These are phyloP conservation scores for Agaricus subrufescens DNA, from an alignment of 768 basidiomycete genomes.

Conservation along the genomic window DNA sequence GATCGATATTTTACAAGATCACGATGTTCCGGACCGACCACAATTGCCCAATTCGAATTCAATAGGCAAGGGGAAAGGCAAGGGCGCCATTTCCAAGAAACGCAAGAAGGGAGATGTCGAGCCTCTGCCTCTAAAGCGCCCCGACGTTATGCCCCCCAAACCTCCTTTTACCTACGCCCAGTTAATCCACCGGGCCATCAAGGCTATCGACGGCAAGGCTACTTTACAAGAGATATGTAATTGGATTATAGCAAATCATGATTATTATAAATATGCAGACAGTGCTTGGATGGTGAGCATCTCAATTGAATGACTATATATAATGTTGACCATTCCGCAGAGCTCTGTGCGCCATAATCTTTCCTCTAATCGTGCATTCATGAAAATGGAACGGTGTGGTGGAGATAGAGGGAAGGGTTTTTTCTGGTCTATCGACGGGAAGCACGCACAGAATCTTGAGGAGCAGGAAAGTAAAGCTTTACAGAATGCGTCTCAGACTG, in stretches of 20 bases:
- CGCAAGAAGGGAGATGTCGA: slow-evolving; percentile 61
- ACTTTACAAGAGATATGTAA: slow-evolving; percentile 88
- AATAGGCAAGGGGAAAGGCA: slow-evolving; percentile 46
- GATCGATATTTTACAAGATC: slow-evolving; percentile 34
- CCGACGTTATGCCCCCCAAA: slow-evolving; percentile 81
- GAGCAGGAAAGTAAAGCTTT: slow-evolving; percentile 61
- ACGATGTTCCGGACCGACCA: slow-evolving; percentile 32
- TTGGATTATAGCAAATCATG: slow-evolving; percentile 86
- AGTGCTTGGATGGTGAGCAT: slow-evolving; percentile 86
- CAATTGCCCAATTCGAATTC: slow-evolving; percentile 62
- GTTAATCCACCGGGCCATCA: slow-evolving; percentile 86
- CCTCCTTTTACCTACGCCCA: slow-evolving; percentile 90
- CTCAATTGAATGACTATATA: slow-evolving; percentile 9
- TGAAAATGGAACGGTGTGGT: slow-evolving; percentile 81
- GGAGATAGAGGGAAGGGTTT: slow-evolving; percentile 90
- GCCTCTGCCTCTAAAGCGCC: slow-evolving; percentile 42
- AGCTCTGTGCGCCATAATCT: slow-evolving; percentile 93
- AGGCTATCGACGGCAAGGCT: slow-evolving; percentile 76
- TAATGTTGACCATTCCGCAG: slow-evolving; percentile 32
- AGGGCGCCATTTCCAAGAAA: slow-evolving; percentile 56
- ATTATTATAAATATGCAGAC: slow-evolving; percentile 86
- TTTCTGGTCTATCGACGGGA: slow-evolving; percentile 88
- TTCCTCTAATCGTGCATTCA: slow-evolving; percentile 88
- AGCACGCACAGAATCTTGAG: slow-evolving; percentile 60
- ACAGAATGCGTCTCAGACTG: slow-evolving; percentile 29